phyloP scores from a whole-genome alignment of 164 flowering plant species.

The Taxillus chinensis region DNA sequence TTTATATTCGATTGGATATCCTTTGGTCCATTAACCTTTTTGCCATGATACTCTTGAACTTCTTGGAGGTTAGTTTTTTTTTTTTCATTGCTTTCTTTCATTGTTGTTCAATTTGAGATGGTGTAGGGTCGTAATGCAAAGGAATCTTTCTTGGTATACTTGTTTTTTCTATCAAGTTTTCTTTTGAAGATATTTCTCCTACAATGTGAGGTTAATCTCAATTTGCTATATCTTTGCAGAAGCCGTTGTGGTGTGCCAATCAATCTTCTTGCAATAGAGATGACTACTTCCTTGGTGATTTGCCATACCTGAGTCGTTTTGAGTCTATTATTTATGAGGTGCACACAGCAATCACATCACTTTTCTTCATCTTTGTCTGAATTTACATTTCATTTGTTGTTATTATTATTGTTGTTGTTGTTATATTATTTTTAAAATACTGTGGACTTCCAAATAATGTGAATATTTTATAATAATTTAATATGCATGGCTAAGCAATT shows the following conservation, averaged over 20 bases:
- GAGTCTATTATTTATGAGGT: conserved; percentile 57
- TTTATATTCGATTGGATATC: conserved; percentile 47
- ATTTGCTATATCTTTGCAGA: conserved; percentile 33
- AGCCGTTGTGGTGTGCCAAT: conserved; percentile 77
- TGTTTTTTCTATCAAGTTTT: background rate
- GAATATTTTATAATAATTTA: no score
- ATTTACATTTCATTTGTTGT: background rate
- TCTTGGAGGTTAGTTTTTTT: conserved; percentile 61
- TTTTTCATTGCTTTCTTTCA: conserved; percentile 1
- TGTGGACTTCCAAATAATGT: no score
- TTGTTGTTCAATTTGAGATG: background rate
- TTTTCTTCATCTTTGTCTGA: background rate
- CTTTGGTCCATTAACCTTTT: conserved; percentile 76
- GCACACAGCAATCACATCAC: background rate
- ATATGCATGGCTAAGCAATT: no score
- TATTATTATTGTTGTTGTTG: no score
- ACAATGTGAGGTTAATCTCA: background rate
- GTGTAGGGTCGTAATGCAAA: background rate
- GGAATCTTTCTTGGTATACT: background rate
- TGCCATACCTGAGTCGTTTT: conserved; percentile 62
- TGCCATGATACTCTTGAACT: conserved; percentile 62
- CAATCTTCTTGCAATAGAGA: conserved; percentile 36
- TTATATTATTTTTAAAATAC: no score
- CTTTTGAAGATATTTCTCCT: background rate
- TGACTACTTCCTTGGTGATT: conserved; percentile 75